Conservation (phyloP, 768 basidiomycete species). For the Mycena maculata region DNA sequence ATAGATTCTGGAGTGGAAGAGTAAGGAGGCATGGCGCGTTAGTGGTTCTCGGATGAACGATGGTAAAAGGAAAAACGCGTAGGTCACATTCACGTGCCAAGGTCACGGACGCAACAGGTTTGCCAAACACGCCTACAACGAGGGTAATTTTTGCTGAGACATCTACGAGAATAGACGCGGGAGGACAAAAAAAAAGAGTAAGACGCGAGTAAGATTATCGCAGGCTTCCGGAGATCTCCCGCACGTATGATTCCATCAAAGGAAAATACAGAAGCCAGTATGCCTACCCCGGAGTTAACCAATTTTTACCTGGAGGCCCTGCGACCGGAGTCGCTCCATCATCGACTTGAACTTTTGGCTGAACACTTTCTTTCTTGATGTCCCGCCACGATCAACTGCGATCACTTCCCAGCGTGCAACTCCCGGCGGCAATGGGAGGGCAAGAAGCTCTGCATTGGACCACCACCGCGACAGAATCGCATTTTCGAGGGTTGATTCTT, state of each 20-base stretch:
- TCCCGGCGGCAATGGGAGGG: background rate
- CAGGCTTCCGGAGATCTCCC: no score
- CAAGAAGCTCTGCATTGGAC: constrained; percentile 4
- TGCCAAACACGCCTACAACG: no score
- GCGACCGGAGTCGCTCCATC: background rate
- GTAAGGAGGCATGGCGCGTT: constrained; percentile 22
- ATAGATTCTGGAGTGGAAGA: background rate
- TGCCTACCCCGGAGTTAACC: no score
- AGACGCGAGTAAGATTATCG: no score
- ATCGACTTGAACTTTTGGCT: background rate
- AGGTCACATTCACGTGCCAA: constrained; percentile 9
- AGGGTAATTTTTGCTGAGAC: no score
- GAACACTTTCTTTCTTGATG: background rate
- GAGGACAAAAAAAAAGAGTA: no score
- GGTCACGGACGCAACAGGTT: background rate
- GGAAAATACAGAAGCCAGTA: no score
- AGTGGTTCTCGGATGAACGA: background rate
- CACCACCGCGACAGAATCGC: constrained; percentile 28
- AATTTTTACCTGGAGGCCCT: constrained; percentile 1
- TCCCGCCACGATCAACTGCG: background rate
- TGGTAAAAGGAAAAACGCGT: background rate
- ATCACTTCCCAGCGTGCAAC: constrained; percentile 7
- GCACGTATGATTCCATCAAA: no score
- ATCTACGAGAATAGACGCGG: no score
- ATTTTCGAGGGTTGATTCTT: background rate